Base-by-base conservation (phyloP, 2,329 filamentous ascomycete species). In the Bipolaris victoriae region DNA sequence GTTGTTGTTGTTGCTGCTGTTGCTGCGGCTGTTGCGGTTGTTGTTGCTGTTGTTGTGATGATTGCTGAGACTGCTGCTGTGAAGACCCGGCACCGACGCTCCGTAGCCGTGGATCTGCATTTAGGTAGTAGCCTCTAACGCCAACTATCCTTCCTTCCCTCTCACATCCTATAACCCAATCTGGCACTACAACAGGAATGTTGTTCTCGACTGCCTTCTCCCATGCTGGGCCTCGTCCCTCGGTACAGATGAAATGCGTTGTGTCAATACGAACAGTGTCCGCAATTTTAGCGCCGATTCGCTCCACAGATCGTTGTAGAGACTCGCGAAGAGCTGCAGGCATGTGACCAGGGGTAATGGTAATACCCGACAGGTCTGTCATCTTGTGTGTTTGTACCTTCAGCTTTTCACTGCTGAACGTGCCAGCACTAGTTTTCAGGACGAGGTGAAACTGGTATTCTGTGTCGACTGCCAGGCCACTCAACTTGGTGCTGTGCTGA, bases 141-240 rank as follows among this genome's bases (percentile, higher is more conserved):
- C 94, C 92, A 3, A 98, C 89, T 62, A 99, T 96, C 58, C 92
- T 87, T 43, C 94, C 94, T 76, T 91, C 93, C 65, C 90, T 86
- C 79, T 98, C 94, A 74, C 95, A 99, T n/a, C 92, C 94, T 68
- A 96, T 90, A 29, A 99, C 86, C 95, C 95, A 99, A 77, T 99
- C 95, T 18, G 95, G 95, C 37, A 95, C 86, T 20, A 99, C 95
- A 10, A 99, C 92, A 7, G 95, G 95, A 52, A 99, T 96, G 76
- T 98, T 99, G 86, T 93, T 96, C 81, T 98, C 94, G 29, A 94
- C 89, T 1, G 95, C 95, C 81, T 95, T 96, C 79, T 99, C 95
- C 95, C 95, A 99, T 11, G 89, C 85, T 49, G 90, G 84, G 31
- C 95, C 95, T 54, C 93, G 83, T 29, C 93, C 93, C 76, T 99